These are phyloP conservation scores for Tulasnella sp. DNA, from an alignment of 768 basidiomycete species.

Conservation along the genomic window DNA sequence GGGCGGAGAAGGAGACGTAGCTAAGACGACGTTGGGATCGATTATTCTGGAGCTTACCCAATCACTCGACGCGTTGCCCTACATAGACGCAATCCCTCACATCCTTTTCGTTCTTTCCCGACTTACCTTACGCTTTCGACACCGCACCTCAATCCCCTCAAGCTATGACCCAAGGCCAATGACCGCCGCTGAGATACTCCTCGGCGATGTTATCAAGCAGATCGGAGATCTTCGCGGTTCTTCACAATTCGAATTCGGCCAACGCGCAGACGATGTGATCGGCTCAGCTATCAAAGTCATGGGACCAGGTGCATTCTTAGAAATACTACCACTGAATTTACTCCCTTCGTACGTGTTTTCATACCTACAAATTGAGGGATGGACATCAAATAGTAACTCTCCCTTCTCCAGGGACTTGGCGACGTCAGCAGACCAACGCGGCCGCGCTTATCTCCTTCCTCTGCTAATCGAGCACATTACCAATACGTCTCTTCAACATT, in stretches of 20 bases:
- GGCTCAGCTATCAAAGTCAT: conserved; percentile 72
- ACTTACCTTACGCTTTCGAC: conserved; percentile 49
- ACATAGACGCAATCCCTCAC: conserved; percentile 67
- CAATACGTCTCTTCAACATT: conserved; percentile 76
- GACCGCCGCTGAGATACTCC: conserved; percentile 56
- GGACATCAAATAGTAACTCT: neutral
- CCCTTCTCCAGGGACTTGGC: neutral
- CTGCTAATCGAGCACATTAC: conserved; percentile 57
- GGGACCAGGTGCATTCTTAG: conserved; percentile 71
- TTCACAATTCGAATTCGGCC: conserved; percentile 84
- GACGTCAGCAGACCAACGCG: conserved; percentile 34
- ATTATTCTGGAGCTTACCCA: conserved; percentile 53
- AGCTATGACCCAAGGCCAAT: conserved; percentile 23
- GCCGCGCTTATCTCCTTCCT: conserved; percentile 85
- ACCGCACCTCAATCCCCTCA: conserved; percentile 32
- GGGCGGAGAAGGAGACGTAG: conserved; percentile 29
- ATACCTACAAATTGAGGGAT: neutral
- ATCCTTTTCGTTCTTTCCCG: conserved; percentile 62
- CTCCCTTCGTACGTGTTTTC: conserved; percentile 53
- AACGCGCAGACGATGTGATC: conserved; percentile 68
- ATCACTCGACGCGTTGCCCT: conserved; percentile 60
- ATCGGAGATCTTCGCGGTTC: conserved; percentile 63
- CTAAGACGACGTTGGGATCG: conserved; percentile 45
- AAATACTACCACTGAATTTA: conserved; percentile 71
- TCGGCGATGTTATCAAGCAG: conserved; percentile 55